Evolutionary conservation across 805 yeast species (phyloP).

Genomic region (Saccharomycopsis fibuligera): DNA sequence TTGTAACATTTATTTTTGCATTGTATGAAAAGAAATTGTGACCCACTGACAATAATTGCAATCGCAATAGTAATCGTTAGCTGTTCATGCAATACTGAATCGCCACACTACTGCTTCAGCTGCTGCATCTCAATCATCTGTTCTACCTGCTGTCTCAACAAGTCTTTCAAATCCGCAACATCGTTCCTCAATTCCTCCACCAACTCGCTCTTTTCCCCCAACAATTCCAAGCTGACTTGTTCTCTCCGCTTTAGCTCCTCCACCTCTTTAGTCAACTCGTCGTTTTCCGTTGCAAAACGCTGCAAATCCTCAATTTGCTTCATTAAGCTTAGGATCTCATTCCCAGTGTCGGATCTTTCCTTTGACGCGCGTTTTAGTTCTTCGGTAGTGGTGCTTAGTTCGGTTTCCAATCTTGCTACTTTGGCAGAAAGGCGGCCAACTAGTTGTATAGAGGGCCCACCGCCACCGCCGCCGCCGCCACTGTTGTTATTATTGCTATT

Average conservation of each 20-base stretch:
- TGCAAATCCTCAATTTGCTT: conserved; percentile 45
- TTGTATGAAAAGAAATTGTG: not conserved
- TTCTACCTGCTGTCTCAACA: conserved; percentile 78
- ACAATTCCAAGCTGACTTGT: conserved; percentile 35
- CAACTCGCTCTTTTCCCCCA: conserved; percentile 84
- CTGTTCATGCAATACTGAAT: no score
- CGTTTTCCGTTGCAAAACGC: conserved; percentile 30
- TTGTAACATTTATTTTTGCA: not conserved
- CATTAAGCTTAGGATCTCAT: conserved; percentile 56
- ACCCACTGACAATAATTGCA: not conserved
- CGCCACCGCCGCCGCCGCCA: not conserved
- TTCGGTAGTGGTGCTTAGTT: conserved; percentile 56
- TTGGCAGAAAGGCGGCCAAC: conserved; percentile 70
- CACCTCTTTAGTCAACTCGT: conserved; percentile 29
- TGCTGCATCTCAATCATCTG: conserved; percentile 66
- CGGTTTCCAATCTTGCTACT: conserved; percentile 75
- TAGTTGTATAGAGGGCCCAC: conserved; percentile 42
- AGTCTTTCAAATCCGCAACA: conserved; percentile 79
- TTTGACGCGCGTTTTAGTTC: conserved; percentile 46
- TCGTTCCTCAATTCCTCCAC: conserved; percentile 85
- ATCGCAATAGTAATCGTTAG: no score
- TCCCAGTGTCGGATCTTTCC: conserved; percentile 63
- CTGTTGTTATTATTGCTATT: not conserved
- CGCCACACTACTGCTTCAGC: no score
- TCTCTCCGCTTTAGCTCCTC: conserved; percentile 34